These are phyloP conservation scores for Leccinum broughii DNA, from an alignment of 768 basidiomycete species.

Conservation along the genomic window DNA sequence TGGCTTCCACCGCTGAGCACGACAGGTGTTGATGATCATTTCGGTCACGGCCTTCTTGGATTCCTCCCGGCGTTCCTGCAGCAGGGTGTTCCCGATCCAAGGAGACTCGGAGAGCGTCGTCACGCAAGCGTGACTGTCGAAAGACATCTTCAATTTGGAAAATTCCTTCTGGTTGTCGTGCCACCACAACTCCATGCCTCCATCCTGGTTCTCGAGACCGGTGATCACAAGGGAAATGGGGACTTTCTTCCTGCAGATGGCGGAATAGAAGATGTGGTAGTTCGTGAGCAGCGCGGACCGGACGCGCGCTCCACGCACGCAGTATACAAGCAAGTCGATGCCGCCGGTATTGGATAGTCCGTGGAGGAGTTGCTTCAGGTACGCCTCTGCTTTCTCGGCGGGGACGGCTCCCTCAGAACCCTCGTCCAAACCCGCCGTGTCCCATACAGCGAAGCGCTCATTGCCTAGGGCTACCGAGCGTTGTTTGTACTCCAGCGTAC, in stretches of 20 bases:
- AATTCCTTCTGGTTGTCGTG: slow-evolving; percentile 25
- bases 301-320: slow-evolving; percentile 41
- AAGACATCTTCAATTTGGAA: slow-evolving; percentile 26
- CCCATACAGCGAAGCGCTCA: slow-evolving; percentile 30
- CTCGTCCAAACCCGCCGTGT: slow-evolving; percentile 37
- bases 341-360: slow-evolving; percentile 36
- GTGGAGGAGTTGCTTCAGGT: slow-evolving; percentile 37
- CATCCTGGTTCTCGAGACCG: slow-evolving; percentile 40
- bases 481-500: slow-evolving; percentile 34
- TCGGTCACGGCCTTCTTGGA: slow-evolving; percentile 25
- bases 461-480: slow-evolving; percentile 25
- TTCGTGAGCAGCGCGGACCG: slow-evolving; percentile 36
- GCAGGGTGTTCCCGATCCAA: slow-evolving; percentile 7
- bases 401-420: slow-evolving; percentile 27
- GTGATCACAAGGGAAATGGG: slow-evolving; percentile 43
- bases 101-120: slow-evolving; percentile 27
- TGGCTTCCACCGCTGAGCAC: slow-evolving; percentile 29
- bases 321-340: slow-evolving; percentile 42
- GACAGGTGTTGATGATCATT: slow-evolving; percentile 23
- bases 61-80: slow-evolving; percentile 22
- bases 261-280: slow-evolving; percentile 40
- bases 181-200: slow-evolving; percentile 38
- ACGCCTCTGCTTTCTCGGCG: slow-evolving; percentile 31
- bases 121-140: slow-evolving; percentile 34
- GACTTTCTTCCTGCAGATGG: slow-evolving; percentile 41